Evolutionary conservation across 352 stramenopile genomes (phyloP), one percentile per base, ranked within the genome.

Genomic region (Globisporangium takayamanum): DNA sequence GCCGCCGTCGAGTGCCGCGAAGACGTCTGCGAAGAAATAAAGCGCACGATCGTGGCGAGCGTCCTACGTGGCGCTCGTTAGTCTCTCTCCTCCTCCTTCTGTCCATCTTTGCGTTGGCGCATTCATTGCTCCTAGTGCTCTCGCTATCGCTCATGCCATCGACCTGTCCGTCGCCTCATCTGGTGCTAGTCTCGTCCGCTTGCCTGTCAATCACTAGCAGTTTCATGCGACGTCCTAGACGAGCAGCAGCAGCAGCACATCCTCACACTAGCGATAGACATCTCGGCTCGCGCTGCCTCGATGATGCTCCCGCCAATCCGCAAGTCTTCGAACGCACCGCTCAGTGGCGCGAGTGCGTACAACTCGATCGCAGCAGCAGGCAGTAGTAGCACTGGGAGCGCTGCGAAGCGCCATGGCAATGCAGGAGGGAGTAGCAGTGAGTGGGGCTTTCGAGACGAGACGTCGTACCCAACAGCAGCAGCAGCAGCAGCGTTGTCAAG

Each of bases 291-390:
- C 50, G 41, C 20, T 36, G 57, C 37, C 20, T 53, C 18, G 25
- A 73, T 64, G 56, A 80, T 86, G 73, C 48, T 86, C 8, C 71
- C 76, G 39, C 73, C 73, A 14, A 84, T 84, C 60, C 57, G 77
- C 62, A 78, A 81, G 60, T 72, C 62, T 4, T 37, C 53, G 3
- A 72, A 57, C 16, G 58, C 63, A 30, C 60, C 53, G 6, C 51
- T 57, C 5, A 33, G 22, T 44, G 33, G 16, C 16, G 50, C 22
- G 28, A 33, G 28, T 18, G 25, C 39, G 12, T 36, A 49, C 22
- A 49, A 5, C 28, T 33, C 28, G 5, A 1, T 33, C 28, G 28
- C 28, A 33, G 28, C 28, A 33, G 28, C 28, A 33, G 28, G 28
- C 5, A 33, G 28, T 33, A 33, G 5, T 33, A 55, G 18, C 50